Conservation (phyloP, 345 rosid species). For the Geranium brycei region DNA sequence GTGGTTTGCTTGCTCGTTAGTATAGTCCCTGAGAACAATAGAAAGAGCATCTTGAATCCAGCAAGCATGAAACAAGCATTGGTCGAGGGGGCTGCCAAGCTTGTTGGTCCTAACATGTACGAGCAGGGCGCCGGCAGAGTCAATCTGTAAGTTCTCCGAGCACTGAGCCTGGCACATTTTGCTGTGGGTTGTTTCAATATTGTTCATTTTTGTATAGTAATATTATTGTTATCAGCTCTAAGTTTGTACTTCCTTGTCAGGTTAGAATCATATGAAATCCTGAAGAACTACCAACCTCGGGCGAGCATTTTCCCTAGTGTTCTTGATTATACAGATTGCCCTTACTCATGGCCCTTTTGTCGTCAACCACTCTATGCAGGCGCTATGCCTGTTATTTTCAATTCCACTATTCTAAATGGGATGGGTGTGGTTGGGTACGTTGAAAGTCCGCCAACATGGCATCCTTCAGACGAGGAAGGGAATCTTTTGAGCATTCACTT, state of each 20-base stretch:
- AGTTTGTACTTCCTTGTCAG: conserved; percentile 43
- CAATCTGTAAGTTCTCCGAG: conserved; percentile 54
- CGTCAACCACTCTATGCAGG: conserved; percentile 93
- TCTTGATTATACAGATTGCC: conserved; percentile 82
- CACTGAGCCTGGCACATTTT: neutral
- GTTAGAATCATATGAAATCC: conserved; percentile 89
- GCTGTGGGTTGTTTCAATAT: conserved; percentile 8
- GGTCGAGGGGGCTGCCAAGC: conserved; percentile 98
- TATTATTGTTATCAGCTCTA: conserved; percentile 12
- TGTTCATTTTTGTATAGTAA: neutral
- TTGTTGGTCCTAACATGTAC: conserved; percentile 84
- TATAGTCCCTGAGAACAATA: conserved; percentile 54
- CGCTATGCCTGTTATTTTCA: conserved; percentile 89
- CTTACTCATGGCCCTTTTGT: conserved; percentile 98
- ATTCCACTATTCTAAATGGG: conserved; percentile 84
- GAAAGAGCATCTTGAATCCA: conserved; percentile 72
- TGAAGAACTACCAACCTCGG: conserved; percentile 78
- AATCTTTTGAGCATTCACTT: conserved; percentile 73
- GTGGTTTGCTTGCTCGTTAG: conserved; percentile 90
- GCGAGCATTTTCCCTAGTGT: conserved; percentile 87
- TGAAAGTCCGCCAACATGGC: conserved; percentile 81
- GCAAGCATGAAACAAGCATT: conserved; percentile 99
- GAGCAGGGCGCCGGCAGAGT: conserved; percentile 99
- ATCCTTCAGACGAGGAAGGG: conserved; percentile 77
- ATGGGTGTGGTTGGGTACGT: conserved; percentile 90